Evolutionary conservation across 768 basidiomycete species (phyloP), one percentile per base, ranked within the genome.

Genomic region (Tephrocybe sp.): DNA sequence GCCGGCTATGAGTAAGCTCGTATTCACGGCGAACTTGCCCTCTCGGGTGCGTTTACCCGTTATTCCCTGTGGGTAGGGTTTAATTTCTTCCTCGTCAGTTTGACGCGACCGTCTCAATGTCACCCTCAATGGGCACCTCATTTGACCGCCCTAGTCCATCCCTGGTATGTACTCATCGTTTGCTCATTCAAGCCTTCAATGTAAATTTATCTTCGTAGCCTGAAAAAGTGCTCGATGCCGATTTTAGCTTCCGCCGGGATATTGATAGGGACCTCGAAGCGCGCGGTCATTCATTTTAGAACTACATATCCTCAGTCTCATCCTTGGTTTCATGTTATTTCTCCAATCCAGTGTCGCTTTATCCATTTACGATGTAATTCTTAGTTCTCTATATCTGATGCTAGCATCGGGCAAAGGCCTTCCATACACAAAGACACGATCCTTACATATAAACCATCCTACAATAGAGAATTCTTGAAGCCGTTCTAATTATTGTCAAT

Each of bases 251-350:
- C 8, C 33, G 42, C 18, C 50, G 30, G 15, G 39, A 30, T n/a
- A 50, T 50, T 34, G 40, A 34, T 26, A 12, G 23, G 28, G 48
- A 42, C 7, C 48, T 50, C 15, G 40, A 50, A 26, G 48, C 48
- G 18, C 30, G 48, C 11, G 40, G 48, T 18, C 17, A 39, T 28
- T 38, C 6, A 30, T 5, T 30, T 5, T 30, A 30, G 11, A 30
- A 11, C 11, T 11, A 5, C 28, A 30, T 30, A 5, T 30, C 11
- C 28, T 5, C 28, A 30, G 28, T 30, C 11, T 81, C 78, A 0
- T 68, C 71, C 60, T 69, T 30, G 5, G 5, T 11, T 30, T 30
- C 11, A 5, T 11, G 28, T 30, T 30, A 5, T 30, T 30, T 30
- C 11, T 30, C 28, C n/a, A n/a, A 30, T 30, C 11, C 5, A 30